Percentiles rank a stretch among this genome's conserved stretches.
These are phyloP conservation scores for Prunus kanzakura DNA, from an alignment of 306 rosid genomes.

Conservation along the genomic window DNA sequence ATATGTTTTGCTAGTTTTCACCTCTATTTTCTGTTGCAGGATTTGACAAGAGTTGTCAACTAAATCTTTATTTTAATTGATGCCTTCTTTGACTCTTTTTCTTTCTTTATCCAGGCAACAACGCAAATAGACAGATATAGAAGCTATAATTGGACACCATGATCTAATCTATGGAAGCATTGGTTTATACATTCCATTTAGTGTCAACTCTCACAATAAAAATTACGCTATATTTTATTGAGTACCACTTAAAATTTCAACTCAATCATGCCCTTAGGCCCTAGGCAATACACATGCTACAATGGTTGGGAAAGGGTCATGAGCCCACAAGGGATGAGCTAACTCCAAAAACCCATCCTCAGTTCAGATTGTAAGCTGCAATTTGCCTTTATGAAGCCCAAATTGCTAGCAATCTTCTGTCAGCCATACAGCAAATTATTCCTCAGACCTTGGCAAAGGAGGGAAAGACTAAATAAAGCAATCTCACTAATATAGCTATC, in stretches of 20 bases:
- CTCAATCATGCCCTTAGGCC: neutral
- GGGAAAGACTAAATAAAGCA: neutral
- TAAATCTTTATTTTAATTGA: too few relatives aligned
- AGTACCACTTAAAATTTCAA: neutral
- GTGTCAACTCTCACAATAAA: too few relatives aligned
- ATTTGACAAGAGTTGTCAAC: neutral
- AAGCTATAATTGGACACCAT: neutral
- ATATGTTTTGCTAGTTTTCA: neutral
- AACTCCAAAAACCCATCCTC: neutral
- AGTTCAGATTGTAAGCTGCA: too few relatives aligned
- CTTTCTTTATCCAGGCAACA: neutral
- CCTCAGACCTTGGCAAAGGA: neutral
- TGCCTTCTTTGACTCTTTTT: neutral
- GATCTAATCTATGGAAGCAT: neutral
- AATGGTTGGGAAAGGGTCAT: neutral
- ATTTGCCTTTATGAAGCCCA: neutral
- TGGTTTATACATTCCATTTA: too few relatives aligned
- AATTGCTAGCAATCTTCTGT: neutral
- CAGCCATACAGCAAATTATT: neutral
- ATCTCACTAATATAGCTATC: neutral
- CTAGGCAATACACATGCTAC: neutral
- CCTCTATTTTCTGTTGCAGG: neutral
- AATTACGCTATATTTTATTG: neutral
- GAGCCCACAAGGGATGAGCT: too few relatives aligned
- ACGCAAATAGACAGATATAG: neutral